Conservation (phyloP, 1,284 basidiomycete species). For the Melampsora americana region DNA sequence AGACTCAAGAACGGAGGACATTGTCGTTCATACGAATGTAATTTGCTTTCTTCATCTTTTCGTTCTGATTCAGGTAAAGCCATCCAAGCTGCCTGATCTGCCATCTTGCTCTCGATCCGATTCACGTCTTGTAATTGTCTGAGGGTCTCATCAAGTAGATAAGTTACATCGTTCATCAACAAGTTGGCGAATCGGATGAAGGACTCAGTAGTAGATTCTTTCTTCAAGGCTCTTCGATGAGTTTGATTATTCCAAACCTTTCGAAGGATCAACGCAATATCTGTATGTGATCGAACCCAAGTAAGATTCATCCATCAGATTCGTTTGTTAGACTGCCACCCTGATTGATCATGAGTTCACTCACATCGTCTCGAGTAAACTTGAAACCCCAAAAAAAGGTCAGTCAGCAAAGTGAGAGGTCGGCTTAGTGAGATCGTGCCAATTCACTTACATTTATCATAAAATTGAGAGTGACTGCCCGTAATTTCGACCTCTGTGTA, state of each 20-base stretch:
- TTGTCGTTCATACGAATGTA: constrained; percentile 74
- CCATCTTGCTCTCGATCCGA: constrained; percentile 79
- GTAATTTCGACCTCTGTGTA: constrained; percentile 89
- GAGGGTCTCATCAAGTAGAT: constrained; percentile 93
- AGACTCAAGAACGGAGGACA: constrained; percentile 82
- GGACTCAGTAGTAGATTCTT: constrained; percentile 77
- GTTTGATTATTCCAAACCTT: constrained; percentile 81
- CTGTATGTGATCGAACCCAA: constrained; percentile 50
- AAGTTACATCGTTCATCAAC: constrained; percentile 99
- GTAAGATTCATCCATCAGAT: too few relatives aligned
- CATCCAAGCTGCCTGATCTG: constrained; percentile 67
- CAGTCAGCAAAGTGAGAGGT: constrained; percentile 8
- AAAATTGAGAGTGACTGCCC: constrained; percentile 95
- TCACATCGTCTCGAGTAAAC: constrained; percentile 43
- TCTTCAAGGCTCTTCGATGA: constrained; percentile 76
- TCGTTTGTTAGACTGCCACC: background rate
- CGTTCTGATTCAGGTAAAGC: constrained; percentile 68
- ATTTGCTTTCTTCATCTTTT: constrained; percentile 74
- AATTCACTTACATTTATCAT: constrained; percentile 70
- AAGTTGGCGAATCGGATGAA: constrained; percentile 95
- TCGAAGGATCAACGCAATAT: constrained; percentile 79
- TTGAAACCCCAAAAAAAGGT: background rate
- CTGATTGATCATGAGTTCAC: background rate
- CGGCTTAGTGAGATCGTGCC: background rate
- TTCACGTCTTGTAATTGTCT: constrained; percentile 84